Evolutionary conservation across 2,329 filamentous ascomycete species (phyloP), one percentile per base, ranked within the genome.

Genomic region (Dichotomopilus funicola): DNA sequence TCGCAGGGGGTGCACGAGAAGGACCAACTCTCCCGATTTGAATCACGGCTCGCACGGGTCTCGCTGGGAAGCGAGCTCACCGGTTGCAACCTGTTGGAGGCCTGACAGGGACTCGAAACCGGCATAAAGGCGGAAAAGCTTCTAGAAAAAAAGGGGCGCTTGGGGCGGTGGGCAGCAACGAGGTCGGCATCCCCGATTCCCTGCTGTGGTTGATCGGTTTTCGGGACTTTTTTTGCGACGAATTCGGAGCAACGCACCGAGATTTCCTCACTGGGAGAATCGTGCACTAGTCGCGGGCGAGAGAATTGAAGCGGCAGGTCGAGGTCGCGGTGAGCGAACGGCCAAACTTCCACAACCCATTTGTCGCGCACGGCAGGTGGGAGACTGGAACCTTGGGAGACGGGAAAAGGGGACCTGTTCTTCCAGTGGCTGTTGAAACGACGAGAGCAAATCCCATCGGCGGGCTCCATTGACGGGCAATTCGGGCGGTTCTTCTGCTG

Each of bases 101-200:
- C 19, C 19, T 8, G 47, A 49, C 57, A 56, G 54, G 57, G 57
- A 53, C 46, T 38, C 59, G 59, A 61, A 61, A 61, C 59, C 52
- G 35, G 49, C 51, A 57, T 45, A 37, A 13, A 53, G 46, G 49
- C 36, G 51, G 54, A 59, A 27, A 51, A 35, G 51, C 50, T 56
- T 59, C 55, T 54, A 58, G 57, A 59, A 58, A 52, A 33, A 27
- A 27, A 27, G 19, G 19, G 19, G 19, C 19, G 19, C 19, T 27
- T 27, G 19, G 19, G 19, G 19, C 19, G 19, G 19, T 27, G 51
- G 44, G 38, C 54, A 27, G 49, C 49, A 45, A 45, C 49, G 38
- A 44, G 10, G 45, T 49, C 49, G 54, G 54, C 44, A 31, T 9
- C 45, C 9, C 54, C 54, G 49, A 48, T 13, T 10, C 9, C 49